phyloP scores from a whole-genome alignment of 352 stramenopile species.

The Phytophthora palmivora region DNA sequence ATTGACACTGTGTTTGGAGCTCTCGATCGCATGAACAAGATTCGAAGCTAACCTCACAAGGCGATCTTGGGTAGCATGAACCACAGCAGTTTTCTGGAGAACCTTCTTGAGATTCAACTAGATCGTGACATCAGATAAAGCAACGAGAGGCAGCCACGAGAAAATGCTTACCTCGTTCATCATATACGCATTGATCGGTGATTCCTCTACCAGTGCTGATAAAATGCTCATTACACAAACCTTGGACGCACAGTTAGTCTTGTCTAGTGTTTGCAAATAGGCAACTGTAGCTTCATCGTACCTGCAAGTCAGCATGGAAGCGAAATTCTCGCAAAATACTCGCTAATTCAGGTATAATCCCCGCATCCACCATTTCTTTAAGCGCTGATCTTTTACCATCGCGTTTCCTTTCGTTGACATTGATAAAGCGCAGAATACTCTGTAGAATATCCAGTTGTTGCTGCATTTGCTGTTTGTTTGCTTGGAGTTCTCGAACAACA shows the following conservation, averaged over 20 bases:
- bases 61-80: conserved; percentile 55
- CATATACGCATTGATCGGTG: conserved; percentile 60
- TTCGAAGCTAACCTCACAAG: conserved; percentile 49
- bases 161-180: conserved; percentile 55
- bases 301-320: conserved; percentile 62
- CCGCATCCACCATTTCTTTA: conserved; percentile 53
- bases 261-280: not conserved
- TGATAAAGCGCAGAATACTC: conserved; percentile 46
- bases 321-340: conserved; percentile 71
- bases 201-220: conserved; percentile 51
- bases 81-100: conserved; percentile 54
- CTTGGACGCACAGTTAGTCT: conserved; percentile 17
- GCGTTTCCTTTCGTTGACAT: conserved; percentile 30
- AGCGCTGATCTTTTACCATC: conserved; percentile 34
- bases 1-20: conserved; percentile 52
- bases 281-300: conserved; percentile 8
- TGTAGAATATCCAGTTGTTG: conserved; percentile 52
- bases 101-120: conserved; percentile 31
- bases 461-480: conserved; percentile 45
- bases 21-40: conserved; percentile 50
- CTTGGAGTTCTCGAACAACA: conserved; percentile 44
- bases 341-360: conserved; percentile 44
- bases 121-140: not conserved
- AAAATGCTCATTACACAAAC: conserved; percentile 53
- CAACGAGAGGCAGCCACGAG: not conserved